Percentiles rank a stretch among this genome's conserved stretches.
Evolutionary conservation across 2,329 filamentous ascomycete species (phyloP).

Genomic region (Chaetoscypha palmicola): DNA sequence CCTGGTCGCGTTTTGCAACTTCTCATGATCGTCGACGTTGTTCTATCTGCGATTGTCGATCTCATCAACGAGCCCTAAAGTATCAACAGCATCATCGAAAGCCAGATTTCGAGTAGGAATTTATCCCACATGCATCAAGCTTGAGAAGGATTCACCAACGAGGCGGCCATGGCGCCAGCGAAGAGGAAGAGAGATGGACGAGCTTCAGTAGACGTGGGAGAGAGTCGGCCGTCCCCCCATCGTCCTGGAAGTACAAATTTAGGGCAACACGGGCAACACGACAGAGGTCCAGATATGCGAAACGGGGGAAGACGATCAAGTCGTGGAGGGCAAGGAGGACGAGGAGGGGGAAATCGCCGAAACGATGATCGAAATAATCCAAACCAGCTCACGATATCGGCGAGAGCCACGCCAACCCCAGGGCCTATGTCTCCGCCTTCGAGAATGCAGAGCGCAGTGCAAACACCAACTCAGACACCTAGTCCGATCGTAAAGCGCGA

Average conservation of each 20-base stretch:
- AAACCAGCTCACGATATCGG: slow-evolving; percentile 24
- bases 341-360: slow-evolving; percentile 25
- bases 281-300: slow-evolving; percentile 44
- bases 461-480: slow-evolving; percentile 23
- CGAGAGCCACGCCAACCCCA: slow-evolving; percentile 27
- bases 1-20: too few relatives aligned
- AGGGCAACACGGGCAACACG: slow-evolving; percentile 54
- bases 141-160: slow-evolving; percentile 16
- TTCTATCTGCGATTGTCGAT: too few relatives aligned
- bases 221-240: slow-evolving; percentile 53
- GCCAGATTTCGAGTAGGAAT: too few relatives aligned
- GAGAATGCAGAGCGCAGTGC: slow-evolving; percentile 25
- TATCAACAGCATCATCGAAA: too few relatives aligned
- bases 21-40: too few relatives aligned
- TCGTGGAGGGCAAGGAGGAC: slow-evolving; percentile 36
- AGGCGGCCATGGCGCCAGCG: slow-evolving; percentile 27
- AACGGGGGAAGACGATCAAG: slow-evolving; percentile 40
- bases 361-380: slow-evolving; percentile 23
- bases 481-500: slow-evolving; percentile 28
- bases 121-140: slow-evolving; percentile 25
- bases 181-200: slow-evolving; percentile 33
- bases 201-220: slow-evolving; percentile 34
- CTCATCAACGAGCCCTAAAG: too few relatives aligned
- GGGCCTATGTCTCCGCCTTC: slow-evolving; percentile 31
- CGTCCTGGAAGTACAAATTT: slow-evolving; percentile 50